Evolutionary conservation across 164 flowering plant species (phyloP).

Genomic region (Nymphaea colorata): DNA sequence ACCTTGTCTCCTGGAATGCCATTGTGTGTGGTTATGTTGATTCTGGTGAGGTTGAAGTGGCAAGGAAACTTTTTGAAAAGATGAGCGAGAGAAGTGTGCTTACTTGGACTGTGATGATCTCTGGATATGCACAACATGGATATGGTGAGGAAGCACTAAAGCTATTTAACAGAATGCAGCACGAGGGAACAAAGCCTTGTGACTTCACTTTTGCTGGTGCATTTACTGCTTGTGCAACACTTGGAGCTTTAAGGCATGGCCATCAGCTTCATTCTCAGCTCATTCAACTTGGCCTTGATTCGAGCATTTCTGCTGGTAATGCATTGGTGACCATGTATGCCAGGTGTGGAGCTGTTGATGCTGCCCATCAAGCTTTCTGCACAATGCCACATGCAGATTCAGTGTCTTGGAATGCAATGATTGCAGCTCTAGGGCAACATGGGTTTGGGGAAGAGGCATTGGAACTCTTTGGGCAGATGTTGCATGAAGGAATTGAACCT

Average conservation of each 20-base stretch:
- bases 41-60: conserved; percentile 23
- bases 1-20: conserved; percentile 50
- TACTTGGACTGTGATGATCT: conserved; percentile 48
- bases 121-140: conserved; percentile 61
- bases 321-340: conserved; percentile 77
- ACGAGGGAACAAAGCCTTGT: conserved; percentile 48
- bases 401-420: conserved; percentile 63
- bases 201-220: conserved; percentile 74
- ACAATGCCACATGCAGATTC: conserved; percentile 42
- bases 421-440: conserved; percentile 65
- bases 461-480: conserved; percentile 49
- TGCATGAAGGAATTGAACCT: conserved; percentile 42
- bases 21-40: conserved; percentile 31
- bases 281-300: conserved; percentile 34
- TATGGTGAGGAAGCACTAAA: conserved; percentile 60
- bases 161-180: conserved; percentile 45
- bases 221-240: conserved; percentile 49
- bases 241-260: conserved; percentile 66
- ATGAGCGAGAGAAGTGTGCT: conserved; percentile 28
- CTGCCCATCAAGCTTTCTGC: conserved; percentile 32
- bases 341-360: conserved; percentile 63
- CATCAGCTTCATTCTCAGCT: conserved; percentile 37
- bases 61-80: conserved; percentile 22
- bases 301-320: conserved; percentile 72
- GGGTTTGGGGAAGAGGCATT: conserved; percentile 57